These are phyloP conservation scores for Euphorbia corollata DNA, from an alignment of 441 rosid genomes.

Conservation along the genomic window DNA sequence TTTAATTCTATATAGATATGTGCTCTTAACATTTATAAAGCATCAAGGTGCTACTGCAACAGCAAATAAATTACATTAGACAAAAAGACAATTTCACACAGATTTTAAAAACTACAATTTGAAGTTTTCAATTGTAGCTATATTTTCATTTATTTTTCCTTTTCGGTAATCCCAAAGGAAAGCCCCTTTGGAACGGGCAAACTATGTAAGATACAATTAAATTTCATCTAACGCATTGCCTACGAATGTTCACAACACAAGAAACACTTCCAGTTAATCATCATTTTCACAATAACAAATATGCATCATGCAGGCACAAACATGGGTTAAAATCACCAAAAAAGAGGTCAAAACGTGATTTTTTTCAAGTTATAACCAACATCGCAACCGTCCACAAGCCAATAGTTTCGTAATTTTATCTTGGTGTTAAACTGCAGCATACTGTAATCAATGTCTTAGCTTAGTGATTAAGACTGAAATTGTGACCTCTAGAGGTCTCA, in stretches of 20 bases:
- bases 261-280: background rate
- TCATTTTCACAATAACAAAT: background rate
- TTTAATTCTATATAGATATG: background rate
- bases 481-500: too few relatives aligned
- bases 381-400: background rate
- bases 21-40: background rate
- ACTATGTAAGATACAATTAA: background rate
- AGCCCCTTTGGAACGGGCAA: background rate
- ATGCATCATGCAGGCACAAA: background rate
- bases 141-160: background rate
- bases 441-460: too few relatives aligned
- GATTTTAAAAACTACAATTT: background rate
- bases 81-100: background rate
- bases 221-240: background rate
- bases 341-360: background rate
- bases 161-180: background rate
- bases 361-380: background rate
- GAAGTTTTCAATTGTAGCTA: background rate
- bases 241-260: background rate
- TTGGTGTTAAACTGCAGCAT: background rate
- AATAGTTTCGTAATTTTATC: background rate
- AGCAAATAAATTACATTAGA: background rate
- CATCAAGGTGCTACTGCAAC: too few relatives aligned
- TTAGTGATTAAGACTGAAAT: too few relatives aligned
- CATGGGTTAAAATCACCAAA: background rate